A percentile compares a stretch with the other conserved stretches of the same genome.
Conservation (phyloP, 2,329 filamentous ascomycete genomes). For the Fusarium brachygibbosum region DNA sequence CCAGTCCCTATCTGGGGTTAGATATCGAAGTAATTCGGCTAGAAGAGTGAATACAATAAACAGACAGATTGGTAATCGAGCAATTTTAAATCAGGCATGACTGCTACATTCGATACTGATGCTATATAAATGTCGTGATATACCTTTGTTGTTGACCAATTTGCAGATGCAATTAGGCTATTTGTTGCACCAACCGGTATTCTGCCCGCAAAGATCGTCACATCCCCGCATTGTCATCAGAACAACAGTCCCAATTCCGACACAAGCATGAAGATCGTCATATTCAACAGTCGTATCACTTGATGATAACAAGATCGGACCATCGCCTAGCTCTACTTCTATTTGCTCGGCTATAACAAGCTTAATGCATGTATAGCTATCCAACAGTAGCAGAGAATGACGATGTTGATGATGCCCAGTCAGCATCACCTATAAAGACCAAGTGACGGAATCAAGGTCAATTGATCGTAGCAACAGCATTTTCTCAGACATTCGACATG, state of each 20-base stretch:
- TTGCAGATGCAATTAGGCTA: neutral
- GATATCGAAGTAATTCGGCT: too few relatives aligned
- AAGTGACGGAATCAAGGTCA: rapidly evolving
- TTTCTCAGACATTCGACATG: rapidly evolving
- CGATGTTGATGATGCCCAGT: too few relatives aligned
- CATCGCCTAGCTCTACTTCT: rapidly evolving
- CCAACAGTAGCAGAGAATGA: neutral
- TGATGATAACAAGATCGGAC: neutral
- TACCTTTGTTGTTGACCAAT: neutral
- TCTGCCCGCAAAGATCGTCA: neutral
- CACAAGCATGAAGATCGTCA: conserved; percentile 5
- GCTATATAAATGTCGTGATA: neutral
- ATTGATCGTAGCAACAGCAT: neutral
- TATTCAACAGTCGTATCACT: neutral
- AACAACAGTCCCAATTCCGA: neutral
- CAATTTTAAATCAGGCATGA: neutral
- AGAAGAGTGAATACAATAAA: too few relatives aligned
- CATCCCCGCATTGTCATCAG: neutral
- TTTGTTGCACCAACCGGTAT: neutral
- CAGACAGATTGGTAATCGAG: too few relatives aligned
- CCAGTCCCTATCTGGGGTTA: too few relatives aligned
- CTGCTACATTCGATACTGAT: too few relatives aligned
- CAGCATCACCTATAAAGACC: neutral
- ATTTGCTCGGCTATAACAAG: conserved; percentile 14
- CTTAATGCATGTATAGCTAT: neutral